A percentile compares a stretch with the other conserved stretches of the same genome.
Evolutionary conservation across 257 asterid species (phyloP).

Genomic region (Solanum bulbocastanum): DNA sequence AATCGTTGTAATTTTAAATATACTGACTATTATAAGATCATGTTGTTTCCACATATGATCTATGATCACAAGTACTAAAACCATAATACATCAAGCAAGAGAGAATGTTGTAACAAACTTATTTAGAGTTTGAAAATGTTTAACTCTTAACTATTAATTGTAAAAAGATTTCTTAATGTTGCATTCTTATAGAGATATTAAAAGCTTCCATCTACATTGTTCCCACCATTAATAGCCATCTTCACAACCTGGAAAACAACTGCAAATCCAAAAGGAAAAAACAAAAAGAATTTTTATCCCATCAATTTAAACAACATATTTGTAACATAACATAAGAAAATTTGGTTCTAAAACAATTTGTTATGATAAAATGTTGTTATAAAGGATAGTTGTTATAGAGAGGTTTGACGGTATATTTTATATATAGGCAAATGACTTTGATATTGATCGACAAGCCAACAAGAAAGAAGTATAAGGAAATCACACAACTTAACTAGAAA

Average conservation of each 20-base stretch:
- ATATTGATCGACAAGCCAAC: neutral
- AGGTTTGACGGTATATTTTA: neutral
- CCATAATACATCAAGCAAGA: neutral
- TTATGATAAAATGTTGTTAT: neutral
- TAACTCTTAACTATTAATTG: neutral
- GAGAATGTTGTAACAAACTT: neutral
- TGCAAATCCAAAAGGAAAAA: constrained; percentile 5
- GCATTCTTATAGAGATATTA: neutral
- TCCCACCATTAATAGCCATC: constrained; percentile 48
- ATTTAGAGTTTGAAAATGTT: neutral
- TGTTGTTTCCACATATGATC: neutral
- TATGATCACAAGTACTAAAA: neutral
- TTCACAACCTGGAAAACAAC: constrained; percentile 59
- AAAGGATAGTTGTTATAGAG: neutral
- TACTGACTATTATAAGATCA: neutral
- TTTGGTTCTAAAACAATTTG: neutral
- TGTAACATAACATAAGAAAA: neutral
- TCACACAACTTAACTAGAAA: neutral
- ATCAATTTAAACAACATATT: neutral
- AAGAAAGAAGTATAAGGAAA: neutral
- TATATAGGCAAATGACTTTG: neutral
- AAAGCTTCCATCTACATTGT: neutral
- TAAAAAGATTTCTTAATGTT: neutral
- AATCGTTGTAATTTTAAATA: neutral
- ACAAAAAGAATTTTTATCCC: neutral